Base-by-base conservation (phyloP, 164 flowering plant species). In the Tetracentron sinense region DNA sequence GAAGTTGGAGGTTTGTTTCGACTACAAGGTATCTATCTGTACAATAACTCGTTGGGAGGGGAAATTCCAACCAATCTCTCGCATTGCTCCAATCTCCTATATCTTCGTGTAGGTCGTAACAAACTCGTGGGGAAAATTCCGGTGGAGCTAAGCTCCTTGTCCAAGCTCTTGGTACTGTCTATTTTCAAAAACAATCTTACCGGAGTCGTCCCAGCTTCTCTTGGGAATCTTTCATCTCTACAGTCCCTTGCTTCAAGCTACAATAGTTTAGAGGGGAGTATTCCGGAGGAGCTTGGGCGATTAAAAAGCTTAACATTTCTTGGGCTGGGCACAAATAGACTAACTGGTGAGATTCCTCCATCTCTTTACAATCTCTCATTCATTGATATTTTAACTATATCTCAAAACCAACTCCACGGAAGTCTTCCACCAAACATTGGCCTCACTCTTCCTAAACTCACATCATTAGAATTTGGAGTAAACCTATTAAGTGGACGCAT, bases 281-380 rank as follows among this genome's bases (percentile, higher is more conserved):
- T 76, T 11, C 79, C 79, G 7, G 26, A 23, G 50, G 15, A 56
- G 15, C 19, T 75, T 1, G 71, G 62, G 12, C 64, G 15, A 6
- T 47, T 72, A 3, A 38, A 0, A 6, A 58, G 46, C n/a, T 30
- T 76, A 0, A 57, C 4, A 4, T 1, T 0, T 42, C 27, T 76
- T 5, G 42, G 12, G 10, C 4, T 61, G 0, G 54, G 38, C 10
- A 14, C 0, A 14, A 68, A 68, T 22, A 57, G 48, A 11, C 17
- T 77, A 16, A 14, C 60, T n/a, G 78, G 78, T 48, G 27, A 17
- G 16, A 55, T 78, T 17, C 81, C 81, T 23, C 15, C 66, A 28
- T 64, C 77, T 0, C 19, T 78, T 22, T 70, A 31, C 65, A 75
- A 65, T 25, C 47, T 68, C 11, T 58, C 65, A 1, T 29, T 49